Conservation (phyloP, 495 filamentous ascomycete genomes). For the Neurospora sp. region DNA sequence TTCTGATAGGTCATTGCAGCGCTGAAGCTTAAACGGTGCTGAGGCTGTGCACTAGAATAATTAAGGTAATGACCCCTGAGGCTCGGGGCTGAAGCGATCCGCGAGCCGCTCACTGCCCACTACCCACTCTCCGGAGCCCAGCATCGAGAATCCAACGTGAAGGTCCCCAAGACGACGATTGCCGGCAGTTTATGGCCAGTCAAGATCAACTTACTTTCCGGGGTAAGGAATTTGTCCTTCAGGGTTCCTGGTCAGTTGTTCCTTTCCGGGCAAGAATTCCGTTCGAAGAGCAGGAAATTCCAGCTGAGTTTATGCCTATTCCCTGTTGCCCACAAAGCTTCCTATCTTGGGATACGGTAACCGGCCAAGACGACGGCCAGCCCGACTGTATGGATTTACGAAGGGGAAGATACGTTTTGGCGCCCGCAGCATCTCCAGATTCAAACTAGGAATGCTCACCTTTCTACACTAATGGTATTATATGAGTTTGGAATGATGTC, state of each 20-base stretch:
- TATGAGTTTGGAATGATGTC: not conserved
- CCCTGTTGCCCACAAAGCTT: not conserved
- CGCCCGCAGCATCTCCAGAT: not conserved
- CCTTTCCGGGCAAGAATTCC: not conserved
- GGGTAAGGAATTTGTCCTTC: not conserved
- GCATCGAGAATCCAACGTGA: not conserved
- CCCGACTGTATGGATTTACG: not conserved
- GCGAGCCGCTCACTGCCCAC: not conserved
- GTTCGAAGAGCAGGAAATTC: not conserved
- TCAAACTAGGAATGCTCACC: not conserved
- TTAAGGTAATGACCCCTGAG: not conserved
- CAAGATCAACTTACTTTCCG: not conserved
- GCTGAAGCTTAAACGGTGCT: conserved; percentile 7
- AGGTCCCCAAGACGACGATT: not conserved
- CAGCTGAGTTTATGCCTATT: not conserved
- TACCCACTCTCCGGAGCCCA: not conserved
- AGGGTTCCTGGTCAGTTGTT: not conserved
- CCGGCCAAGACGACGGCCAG: not conserved
- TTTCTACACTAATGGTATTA: not conserved
- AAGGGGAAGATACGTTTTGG: not conserved
- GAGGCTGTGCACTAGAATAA: conserved; percentile 19
- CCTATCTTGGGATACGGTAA: not conserved
- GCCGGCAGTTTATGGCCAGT: not conserved
- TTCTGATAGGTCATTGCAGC: conserved; percentile 10
- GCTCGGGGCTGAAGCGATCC: not conserved